A percentile compares a stretch with the other conserved stretches of the same genome.
These are phyloP conservation scores for Cyberlindnera samutprakarnensis DNA, from an alignment of 805 yeast genomes.

Conservation along the genomic window DNA sequence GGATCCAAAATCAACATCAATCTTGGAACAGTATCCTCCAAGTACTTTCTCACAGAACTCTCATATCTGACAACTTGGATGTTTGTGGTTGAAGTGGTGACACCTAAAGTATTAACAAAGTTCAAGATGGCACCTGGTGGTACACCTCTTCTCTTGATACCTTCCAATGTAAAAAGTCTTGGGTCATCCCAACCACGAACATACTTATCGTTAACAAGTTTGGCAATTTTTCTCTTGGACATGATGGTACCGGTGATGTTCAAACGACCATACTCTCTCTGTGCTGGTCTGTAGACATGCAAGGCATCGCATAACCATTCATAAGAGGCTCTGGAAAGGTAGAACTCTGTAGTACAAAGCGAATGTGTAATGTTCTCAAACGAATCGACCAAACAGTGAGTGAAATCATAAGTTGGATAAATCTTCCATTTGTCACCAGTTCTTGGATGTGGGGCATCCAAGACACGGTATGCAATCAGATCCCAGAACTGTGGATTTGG, in stretches of 20 bases:
- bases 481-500: slow-evolving; percentile 99
- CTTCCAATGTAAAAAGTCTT: slow-evolving; percentile 88
- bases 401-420: slow-evolving; percentile 97
- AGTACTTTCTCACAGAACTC: slow-evolving; percentile 74
- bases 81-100: slow-evolving; percentile 86
- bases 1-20: slow-evolving; percentile 91
- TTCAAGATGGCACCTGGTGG: slow-evolving; percentile 97
- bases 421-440: slow-evolving; percentile 97
- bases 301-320: slow-evolving; percentile 98
- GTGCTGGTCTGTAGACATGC: slow-evolving; percentile 96
- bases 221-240: slow-evolving; percentile 94
- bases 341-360: slow-evolving; percentile 92
- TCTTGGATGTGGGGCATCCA: slow-evolving; percentile 89
- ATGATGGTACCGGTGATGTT: slow-evolving; percentile 90
- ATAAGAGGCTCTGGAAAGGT: slow-evolving; percentile 85
- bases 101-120: slow-evolving; percentile 93
- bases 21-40: slow-evolving; percentile 90
- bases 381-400: slow-evolving; percentile 98
- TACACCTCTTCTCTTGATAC: slow-evolving; percentile 92
- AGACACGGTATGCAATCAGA: slow-evolving; percentile 90
- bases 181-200: slow-evolving; percentile 99
- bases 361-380: slow-evolving; percentile 95
- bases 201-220: slow-evolving; percentile 68
- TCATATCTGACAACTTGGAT: slow-evolving; percentile 90
- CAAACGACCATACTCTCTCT: slow-evolving; percentile 96